Evolutionary conservation across 78 protist genomes (phyloP), one percentile per base, ranked within the genome.

Genomic region (Fonticula alba): DNA sequence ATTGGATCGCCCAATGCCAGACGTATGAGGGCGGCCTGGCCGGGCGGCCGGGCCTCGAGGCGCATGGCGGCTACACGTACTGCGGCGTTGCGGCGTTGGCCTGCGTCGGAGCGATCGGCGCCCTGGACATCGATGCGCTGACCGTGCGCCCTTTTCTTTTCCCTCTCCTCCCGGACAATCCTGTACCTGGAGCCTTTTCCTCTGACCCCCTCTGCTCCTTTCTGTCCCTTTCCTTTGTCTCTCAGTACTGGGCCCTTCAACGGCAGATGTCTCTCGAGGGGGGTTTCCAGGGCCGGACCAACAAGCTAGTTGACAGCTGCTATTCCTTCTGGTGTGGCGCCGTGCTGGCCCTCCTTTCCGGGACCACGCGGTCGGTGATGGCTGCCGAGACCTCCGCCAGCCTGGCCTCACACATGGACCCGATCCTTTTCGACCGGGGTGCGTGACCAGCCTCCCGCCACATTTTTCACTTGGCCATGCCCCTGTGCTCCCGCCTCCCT

Each of bases 41-140:
- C 41, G 93, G 85, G 24, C 46, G 43, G 31, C 92, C 91, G 10
- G 82, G 82, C 22, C 50, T 60, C 22, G 99, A 96, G 73, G 95
- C 98, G 6, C 99, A 96, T 71, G 99, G 98, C 33, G 99, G 98
- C 19, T 96, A 96, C 62, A 71, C 97, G 0, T 93, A 71, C 71
- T 96, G 99, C 55, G 95, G 82, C 0, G n/a, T 86, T 15, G 91
- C 96, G 0, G 91, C 91, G 5, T 20, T 92, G 47, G 14, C 60
- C 40, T 41, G 90, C 20, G 58, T 87, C n/a, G 64, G 73, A 17
- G 32, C 59, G n/a, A 17, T 32, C 1, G 52, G 74, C 31, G 31
- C 31, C n/a, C 19, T 88, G 1, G 82, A 87, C 49, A 13, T 60
- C 26, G 32, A 66, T 0, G 46, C 71, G 22, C 65, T 85, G 13